These are phyloP conservation scores for Mortierella antarctica DNA, from an alignment of 192 early-diverging fungal genomes.

Conservation along the genomic window DNA sequence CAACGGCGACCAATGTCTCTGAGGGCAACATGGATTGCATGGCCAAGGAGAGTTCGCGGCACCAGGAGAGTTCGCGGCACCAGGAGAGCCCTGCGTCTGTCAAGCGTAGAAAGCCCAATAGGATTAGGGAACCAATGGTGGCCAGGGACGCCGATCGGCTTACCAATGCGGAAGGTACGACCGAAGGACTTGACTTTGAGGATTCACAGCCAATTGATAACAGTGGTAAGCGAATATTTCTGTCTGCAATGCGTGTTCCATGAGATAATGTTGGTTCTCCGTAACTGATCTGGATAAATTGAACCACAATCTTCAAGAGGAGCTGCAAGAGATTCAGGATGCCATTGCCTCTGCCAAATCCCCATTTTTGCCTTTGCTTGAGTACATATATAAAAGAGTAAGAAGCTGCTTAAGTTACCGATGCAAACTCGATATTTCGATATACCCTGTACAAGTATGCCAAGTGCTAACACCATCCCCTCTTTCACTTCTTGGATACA, in stretches of 20 bases:
- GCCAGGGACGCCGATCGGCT: slow-evolving; percentile 13
- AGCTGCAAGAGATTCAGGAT: slow-evolving; percentile 29
- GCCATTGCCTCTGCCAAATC: slow-evolving; percentile 21
- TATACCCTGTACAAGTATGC: slow-evolving; percentile 6
- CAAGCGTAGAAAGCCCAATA: not conserved
- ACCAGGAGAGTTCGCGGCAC: too few relatives aligned
- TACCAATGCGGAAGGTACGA: too few relatives aligned
- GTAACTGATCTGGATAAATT: slow-evolving; percentile 6
- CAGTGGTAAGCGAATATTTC: slow-evolving; percentile 14
- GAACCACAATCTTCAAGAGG: slow-evolving; percentile 8
- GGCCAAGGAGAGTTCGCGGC: too few relatives aligned
- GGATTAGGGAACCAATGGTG: slow-evolving; percentile 10
- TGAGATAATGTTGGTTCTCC: too few relatives aligned
- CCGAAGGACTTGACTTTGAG: slow-evolving; percentile 5
- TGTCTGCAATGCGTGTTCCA: too few relatives aligned
- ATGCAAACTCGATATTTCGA: not conserved
- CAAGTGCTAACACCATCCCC: too few relatives aligned
- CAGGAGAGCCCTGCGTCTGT: slow-evolving; percentile 1
- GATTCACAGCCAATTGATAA: slow-evolving; percentile 2
- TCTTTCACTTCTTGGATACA: slow-evolving; percentile 15
- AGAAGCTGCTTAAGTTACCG: slow-evolving; percentile 17
- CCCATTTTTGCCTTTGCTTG: slow-evolving; percentile 26
- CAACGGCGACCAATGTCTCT: slow-evolving; percentile 6
- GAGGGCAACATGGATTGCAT: slow-evolving; percentile 12
- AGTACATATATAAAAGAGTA: slow-evolving; percentile 14